These are phyloP conservation scores for Nigrospora oryzae DNA, from an alignment of 2,329 filamentous ascomycete genomes.

Conservation along the genomic window DNA sequence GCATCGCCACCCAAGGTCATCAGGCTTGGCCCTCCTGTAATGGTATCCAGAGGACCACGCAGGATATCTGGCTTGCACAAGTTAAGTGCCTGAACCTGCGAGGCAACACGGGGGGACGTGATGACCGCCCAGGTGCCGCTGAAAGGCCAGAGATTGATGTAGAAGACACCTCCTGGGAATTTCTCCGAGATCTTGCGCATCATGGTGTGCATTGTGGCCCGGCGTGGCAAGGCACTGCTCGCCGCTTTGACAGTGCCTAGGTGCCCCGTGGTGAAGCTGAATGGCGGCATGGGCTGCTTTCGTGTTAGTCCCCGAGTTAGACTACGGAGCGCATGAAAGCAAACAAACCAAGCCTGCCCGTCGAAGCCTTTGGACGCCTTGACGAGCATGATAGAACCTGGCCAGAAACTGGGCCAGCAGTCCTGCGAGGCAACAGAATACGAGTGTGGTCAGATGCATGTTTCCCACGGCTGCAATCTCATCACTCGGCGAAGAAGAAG, in stretches of 20 bases:
- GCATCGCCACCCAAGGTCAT: constrained; percentile 26
- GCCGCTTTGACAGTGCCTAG: constrained; percentile 8
- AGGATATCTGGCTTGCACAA: constrained; percentile 9
- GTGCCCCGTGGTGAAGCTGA: constrained; percentile 9
- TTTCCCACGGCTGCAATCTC: no score
- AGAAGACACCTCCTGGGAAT: constrained; percentile 10
- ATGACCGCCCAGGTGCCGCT: constrained; percentile 9
- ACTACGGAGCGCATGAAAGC: no score
- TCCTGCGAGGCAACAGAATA: no score
- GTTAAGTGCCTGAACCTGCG: constrained; percentile 10
- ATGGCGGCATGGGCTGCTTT: constrained; percentile 8
- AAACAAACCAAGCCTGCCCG: no score
- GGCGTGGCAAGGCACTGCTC: constrained; percentile 4
- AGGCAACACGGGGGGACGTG: constrained; percentile 5
- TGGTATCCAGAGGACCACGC: constrained; percentile 15
- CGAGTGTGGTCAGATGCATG: no score
- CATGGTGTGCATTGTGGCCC: constrained; percentile 9
- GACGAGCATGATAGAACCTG: no score
- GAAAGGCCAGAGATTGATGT: constrained; percentile 13
- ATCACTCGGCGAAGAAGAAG: no score
- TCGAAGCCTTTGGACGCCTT: no score
- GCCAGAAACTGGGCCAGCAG: no score
- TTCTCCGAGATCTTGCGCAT: constrained; percentile 8
- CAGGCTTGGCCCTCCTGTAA: constrained; percentile 33
- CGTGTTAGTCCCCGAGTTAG: no score